Percentiles rank a stretch among this genome's conserved stretches.
phyloP scores from a whole-genome alignment of 2,329 filamentous ascomycete species.

The Cryphonectria nitschkei region DNA sequence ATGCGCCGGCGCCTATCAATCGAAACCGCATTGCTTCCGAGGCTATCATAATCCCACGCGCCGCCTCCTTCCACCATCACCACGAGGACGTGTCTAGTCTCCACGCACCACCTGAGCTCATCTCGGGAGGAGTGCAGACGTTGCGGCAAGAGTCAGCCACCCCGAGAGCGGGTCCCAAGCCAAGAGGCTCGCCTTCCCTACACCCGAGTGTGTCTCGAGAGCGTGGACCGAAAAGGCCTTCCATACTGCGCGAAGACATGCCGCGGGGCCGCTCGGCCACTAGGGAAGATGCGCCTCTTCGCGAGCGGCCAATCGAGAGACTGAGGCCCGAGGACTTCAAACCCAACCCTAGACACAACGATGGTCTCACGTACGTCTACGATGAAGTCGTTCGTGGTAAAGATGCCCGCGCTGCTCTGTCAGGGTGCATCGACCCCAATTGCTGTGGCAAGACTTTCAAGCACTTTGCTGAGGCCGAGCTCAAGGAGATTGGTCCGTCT shows the following conservation, averaged over 20 bases:
- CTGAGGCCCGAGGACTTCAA: conserved; percentile 77
- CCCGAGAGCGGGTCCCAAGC: background rate
- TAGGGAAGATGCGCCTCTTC: conserved; percentile 43
- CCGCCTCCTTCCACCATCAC: background rate
- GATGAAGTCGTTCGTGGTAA: conserved; percentile 73
- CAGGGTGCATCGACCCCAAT: conserved; percentile 72
- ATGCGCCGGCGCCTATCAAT: conserved; percentile 1
- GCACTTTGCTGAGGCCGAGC: conserved; percentile 62
- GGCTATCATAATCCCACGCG: conserved; percentile 1
- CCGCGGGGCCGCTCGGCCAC: conserved; percentile 19
- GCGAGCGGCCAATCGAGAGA: conserved; percentile 58
- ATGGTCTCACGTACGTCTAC: conserved; percentile 74
- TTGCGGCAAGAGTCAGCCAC: background rate
- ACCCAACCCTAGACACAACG: conserved; percentile 73
- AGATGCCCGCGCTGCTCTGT: conserved; percentile 69
- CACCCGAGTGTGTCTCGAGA: background rate
- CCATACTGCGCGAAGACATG: conserved; percentile 28
- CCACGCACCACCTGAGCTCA: conserved; percentile 15
- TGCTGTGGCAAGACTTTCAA: conserved; percentile 79
- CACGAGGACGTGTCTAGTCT: background rate
- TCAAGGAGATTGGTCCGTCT: conserved; percentile 41
- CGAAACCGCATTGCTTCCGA: conserved; percentile 1
- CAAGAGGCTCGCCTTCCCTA: background rate
- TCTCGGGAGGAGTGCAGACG: conserved; percentile 1
- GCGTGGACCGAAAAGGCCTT: conserved; percentile 21